Base-by-base conservation (phyloP, 1,284 basidiomycete species). In the Austroboletus niveus region DNA sequence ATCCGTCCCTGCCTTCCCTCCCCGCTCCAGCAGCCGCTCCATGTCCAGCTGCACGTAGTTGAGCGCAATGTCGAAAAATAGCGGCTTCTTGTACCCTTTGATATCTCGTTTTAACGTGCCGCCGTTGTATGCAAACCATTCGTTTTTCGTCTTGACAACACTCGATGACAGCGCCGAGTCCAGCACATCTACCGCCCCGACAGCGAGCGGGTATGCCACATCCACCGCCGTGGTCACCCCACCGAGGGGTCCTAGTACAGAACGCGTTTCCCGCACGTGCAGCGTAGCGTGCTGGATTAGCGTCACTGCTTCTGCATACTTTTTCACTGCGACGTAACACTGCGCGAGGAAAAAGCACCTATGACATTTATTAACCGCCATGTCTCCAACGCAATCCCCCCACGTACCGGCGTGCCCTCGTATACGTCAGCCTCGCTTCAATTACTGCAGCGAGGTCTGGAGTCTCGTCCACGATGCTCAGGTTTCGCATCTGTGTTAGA, bases 1-100 rank as follows among this genome's bases (percentile, higher is more conserved):
- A 34, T 48, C 49, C 9, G 51, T 51, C 2, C 68, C 57, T n/a
- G 57, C 63, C 70, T 83, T 85, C 1, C 92, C 92, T 5, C 87
- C 89, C 8, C 85, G 75, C 51, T 78, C 79, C 61, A 84, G 73
- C 49, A 96, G 71, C 45, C 81, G 75, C 42, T 92, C 89, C 81
- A 94, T 86, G 62, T 91, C 89, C 51, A 93, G 68, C 60, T 88
- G 84, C 49, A 93, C 84, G 62, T 95, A 96, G 70, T 95, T 96
- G 64, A 94, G 83, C n/a, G 92, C 94, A 58, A 92, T 89, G 67
- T 96, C 92, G 71, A 94, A 96, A 76, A 96, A 96, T 32, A 93
- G 64, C 8, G 89, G 90, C 67, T 94, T 94, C 72, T 87, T 85
- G 68, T 84, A 73, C 30, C 74, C 65, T 57, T 76, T 76, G 41